Evolutionary conservation across 306 rosid genomes (phyloP), one percentile per base, ranked within the genome.

Genomic region (Vicia villosa): DNA sequence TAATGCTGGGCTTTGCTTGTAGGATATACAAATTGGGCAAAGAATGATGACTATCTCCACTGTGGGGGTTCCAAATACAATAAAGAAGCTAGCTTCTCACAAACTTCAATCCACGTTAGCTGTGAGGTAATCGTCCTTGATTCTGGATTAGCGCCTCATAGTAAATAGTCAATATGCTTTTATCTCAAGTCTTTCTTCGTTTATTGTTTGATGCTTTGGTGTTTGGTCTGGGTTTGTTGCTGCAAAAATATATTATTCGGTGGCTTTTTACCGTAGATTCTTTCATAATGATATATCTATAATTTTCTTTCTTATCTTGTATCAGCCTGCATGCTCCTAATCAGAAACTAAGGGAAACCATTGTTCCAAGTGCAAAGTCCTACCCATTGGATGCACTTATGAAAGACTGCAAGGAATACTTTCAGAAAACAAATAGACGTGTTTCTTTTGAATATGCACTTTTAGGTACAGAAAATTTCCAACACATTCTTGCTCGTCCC

Each of bases 81-180:
- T 94, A 59, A 87, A 77, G 81, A 90, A 52, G 89, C 78, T 94
- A 77, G 98, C 98, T 72, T 78, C 98, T 70, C 92, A 88, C 84
- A 94, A 90, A 76, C 97, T 94, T 83, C 98, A 94, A 72, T 94
- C 98, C 43, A 90, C 98, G 38, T 77, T 94, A 87, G 98, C 98
- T 12, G 92, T 94, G 86, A 94, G 98, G 98, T 94, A 81, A 66
- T 21, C 57, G 13, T 45, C 71, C 37, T 47, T 38, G 54, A 21
- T 60, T 16, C n/a, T 36, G n/a, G 13, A 52, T 21, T 10, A 52
- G 6, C 1, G 5, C 16, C 3, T 56, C 38, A 14, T 4, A 24
- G 15, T 56, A 40, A 13, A 28, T 56, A 12, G 40, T 26, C 38
- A 26, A 26, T 7, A 56, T 56, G 5, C 60, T 14, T 56, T 56